A percentile compares a stretch with the other conserved stretches of the same genome.
These are phyloP conservation scores for Cercospora janseana DNA, from an alignment of 2,329 filamentous ascomycete species.

Conservation along the genomic window DNA sequence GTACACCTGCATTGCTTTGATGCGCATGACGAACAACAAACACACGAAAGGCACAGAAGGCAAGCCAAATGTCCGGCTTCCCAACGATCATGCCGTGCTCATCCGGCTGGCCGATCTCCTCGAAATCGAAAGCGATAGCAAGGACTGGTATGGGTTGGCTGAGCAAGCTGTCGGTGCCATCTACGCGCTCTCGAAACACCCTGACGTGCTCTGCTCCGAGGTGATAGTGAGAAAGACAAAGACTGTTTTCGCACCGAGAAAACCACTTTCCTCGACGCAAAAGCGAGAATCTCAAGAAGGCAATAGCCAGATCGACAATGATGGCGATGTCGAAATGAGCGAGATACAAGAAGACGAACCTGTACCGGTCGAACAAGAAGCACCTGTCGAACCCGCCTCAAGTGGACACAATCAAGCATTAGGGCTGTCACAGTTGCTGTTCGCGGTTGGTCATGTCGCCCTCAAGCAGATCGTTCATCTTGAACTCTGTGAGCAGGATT, in stretches of 20 bases:
- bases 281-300: conserved; percentile 29
- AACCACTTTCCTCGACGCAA: conserved; percentile 34
- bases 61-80: conserved; percentile 68
- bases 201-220: conserved; percentile 87
- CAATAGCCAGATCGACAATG: conserved; percentile 34
- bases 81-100: conserved; percentile 89
- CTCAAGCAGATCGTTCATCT: conserved; percentile 99
- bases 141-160: conserved; percentile 90
- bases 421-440: conserved; percentile 83
- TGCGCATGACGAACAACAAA: conserved; percentile 82
- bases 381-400: conserved; percentile 23
- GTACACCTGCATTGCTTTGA: conserved; percentile 90
- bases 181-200: conserved; percentile 89
- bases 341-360: conserved; percentile 35
- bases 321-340: conserved; percentile 41
- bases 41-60: conserved; percentile 69
- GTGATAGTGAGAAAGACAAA: conserved; percentile 84
- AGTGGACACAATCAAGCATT: conserved; percentile 50
- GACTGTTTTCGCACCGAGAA: conserved; percentile 67
- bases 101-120: conserved; percentile 77
- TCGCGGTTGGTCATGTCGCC: conserved; percentile 92
- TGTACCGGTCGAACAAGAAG: conserved; percentile 25
- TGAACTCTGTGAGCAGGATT: conserved; percentile 95
- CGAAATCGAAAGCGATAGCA: conserved; percentile 81
- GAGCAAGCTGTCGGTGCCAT: conserved; percentile 96